Base-by-base conservation (phyloP, 352 stramenopile genomes). In the Pythium biforme region DNA sequence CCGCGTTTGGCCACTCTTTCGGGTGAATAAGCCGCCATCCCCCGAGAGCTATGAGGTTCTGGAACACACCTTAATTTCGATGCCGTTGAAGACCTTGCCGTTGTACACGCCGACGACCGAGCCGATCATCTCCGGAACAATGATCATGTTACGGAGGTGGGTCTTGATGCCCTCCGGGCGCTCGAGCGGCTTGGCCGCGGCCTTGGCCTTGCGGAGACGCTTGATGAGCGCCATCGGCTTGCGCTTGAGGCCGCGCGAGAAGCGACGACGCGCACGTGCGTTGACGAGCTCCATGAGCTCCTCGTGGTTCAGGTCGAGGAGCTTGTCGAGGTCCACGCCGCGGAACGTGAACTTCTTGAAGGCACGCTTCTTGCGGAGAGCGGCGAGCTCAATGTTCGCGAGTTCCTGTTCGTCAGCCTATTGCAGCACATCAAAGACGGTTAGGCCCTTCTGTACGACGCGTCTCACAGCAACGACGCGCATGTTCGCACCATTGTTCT, bases 321-420 rank as follows among this genome's bases (percentile, higher is more conserved):
- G 89, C 84, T 98, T 98, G 76, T 99, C 98, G 27, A 99, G 86
- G 79, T 99, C 97, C 66, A 99, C 95, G 68, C 98, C 98, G 75
- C 97, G 94, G 94, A 97, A 99, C 72, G 96, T 99, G 79, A 99
- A 99, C 88, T 99, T 99, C 80, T 98, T 98, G 95, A 99, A 99
- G 68, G 97, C 96, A 74, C 98, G 95, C 90, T 99, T 99, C 94
- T 99, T 99, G 75, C 97, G 97, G 66, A 99, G 86, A 68, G 97
- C 96, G 72, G 95, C 93, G 77, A 99, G 70, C 69, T 93, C 83
- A 54, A 93, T 66, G 75, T 89, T 89, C 69, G 85, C 79, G 40
- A 88, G 66, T 63, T 92, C 79, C 41, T 66, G 61, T 75, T 77
- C 73, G 72, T 83, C 73, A 72, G 74, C 72, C 74, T 77, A 62